phyloP scores from a whole-genome alignment of 345 rosid genomes.

The Clarkia xantiana region DNA sequence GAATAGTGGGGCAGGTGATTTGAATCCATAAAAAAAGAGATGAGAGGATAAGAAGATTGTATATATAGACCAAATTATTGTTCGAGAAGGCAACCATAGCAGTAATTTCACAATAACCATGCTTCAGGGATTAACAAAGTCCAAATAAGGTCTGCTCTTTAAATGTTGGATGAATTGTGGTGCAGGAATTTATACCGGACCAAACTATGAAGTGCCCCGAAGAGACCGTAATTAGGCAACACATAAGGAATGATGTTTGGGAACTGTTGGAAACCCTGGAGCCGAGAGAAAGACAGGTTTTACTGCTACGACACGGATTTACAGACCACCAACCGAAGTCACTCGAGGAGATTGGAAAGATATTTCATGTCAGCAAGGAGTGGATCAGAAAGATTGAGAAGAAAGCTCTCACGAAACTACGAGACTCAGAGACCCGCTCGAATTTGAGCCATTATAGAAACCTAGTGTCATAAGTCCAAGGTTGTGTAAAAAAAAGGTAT shows the following conservation, averaged over 20 bases:
- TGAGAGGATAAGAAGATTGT: too few species aligned
- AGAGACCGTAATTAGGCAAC: constrained; percentile 41
- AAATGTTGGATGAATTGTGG: background rate
- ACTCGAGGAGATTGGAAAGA: constrained; percentile 62
- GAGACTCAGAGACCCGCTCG: constrained; percentile 22
- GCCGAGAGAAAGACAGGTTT: constrained; percentile 51
- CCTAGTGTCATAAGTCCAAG: background rate
- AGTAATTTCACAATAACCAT: too few species aligned
- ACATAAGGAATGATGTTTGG: constrained; percentile 35
- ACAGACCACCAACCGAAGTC: constrained; percentile 40
- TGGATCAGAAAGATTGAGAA: constrained; percentile 66
- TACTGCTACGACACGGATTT: constrained; percentile 49
- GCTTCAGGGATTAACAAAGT: too few species aligned
- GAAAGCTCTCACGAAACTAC: constrained; percentile 44
- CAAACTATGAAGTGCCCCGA: constrained; percentile 29
- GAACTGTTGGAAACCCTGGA: constrained; percentile 44
- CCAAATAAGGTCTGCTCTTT: background rate
- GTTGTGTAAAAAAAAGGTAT: background rate
- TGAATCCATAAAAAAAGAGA: too few species aligned
- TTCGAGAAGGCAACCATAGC: too few species aligned
- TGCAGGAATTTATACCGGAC: constrained; percentile 55
- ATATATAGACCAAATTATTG: too few species aligned
- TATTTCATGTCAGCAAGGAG: constrained; percentile 61
- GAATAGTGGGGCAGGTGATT: too few species aligned
- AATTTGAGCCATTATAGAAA: constrained; percentile 32